Conservation (phyloP, 331 rosid genomes). For the Malus hybrid region DNA sequence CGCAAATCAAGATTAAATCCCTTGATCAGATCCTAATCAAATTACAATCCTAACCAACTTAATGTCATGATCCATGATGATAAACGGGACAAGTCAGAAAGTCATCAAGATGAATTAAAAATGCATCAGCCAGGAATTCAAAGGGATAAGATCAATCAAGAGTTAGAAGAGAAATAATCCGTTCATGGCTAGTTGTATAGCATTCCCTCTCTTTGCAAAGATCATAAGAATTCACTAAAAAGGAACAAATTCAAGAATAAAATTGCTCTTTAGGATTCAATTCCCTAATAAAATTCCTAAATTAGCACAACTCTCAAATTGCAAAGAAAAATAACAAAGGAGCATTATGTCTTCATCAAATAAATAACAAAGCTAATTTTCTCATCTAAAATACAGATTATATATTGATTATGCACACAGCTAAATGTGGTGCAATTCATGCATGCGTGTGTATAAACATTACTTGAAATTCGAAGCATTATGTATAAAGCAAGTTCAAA, state of each 20-base stretch:
- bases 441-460: neutral
- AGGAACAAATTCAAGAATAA: neutral
- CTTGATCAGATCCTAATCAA: neutral
- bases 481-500: slow-evolving; percentile 8
- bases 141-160: neutral
- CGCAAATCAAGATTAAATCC: neutral
- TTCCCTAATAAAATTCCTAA: neutral
- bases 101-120: neutral
- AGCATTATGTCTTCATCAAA: neutral
- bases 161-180: neutral
- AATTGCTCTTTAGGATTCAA: neutral
- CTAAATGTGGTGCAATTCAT: neutral
- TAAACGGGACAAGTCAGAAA: neutral
- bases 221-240: neutral
- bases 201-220: neutral
- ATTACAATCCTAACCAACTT: neutral
- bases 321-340: neutral
- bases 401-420: neutral
- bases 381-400: neutral
- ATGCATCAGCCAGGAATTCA: neutral
- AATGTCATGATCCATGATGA: neutral
- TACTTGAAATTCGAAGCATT: neutral
- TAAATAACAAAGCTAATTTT: neutral
- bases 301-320: neutral
- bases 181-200: neutral